Percentiles rank a stretch among this genome's conserved stretches.
Evolutionary conservation across 805 yeast species (phyloP).

Genomic region (Candida succiphila): DNA sequence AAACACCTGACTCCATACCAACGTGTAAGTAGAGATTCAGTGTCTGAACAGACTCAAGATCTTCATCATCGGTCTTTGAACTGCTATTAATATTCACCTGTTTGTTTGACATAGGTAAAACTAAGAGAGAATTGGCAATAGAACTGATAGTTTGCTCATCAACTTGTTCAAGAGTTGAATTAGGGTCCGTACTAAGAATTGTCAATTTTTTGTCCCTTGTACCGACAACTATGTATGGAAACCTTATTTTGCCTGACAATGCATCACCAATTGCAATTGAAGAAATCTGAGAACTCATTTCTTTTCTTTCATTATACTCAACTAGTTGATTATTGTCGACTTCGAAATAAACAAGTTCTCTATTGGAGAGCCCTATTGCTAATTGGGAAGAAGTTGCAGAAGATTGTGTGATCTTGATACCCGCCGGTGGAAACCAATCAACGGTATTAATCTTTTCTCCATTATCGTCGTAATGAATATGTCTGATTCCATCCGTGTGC

Average conservation of each 20-base stretch:
- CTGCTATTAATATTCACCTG: slow-evolving; percentile 3
- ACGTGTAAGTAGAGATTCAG: slow-evolving; percentile 43
- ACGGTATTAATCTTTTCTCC: slow-evolving; percentile 23
- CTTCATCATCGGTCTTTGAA: slow-evolving; percentile 4
- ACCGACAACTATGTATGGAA: slow-evolving; percentile 60
- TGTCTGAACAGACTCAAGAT: slow-evolving; percentile 5
- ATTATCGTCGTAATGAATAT: slow-evolving; percentile 27
- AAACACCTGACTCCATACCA: slow-evolving; percentile 80
- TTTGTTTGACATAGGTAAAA: slow-evolving; percentile 22
- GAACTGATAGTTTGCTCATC: slow-evolving; percentile 62
- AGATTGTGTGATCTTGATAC: slow-evolving; percentile 51
- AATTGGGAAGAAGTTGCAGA: slow-evolving; percentile 61
- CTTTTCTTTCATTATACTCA: slow-evolving; percentile 58
- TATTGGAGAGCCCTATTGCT: slow-evolving; percentile 58
- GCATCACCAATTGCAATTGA: slow-evolving; percentile 40
- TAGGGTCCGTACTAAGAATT: slow-evolving; percentile 52
- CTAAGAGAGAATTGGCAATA: slow-evolving; percentile 26
- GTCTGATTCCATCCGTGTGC: slow-evolving; percentile 59
- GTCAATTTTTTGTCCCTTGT: slow-evolving; percentile 62
- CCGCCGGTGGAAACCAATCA: slow-evolving; percentile 82
- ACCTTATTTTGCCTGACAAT: slow-evolving; percentile 33
- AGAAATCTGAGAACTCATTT: slow-evolving; percentile 40
- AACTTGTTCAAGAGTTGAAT: slow-evolving; percentile 47
- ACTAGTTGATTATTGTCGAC: slow-evolving; percentile 55
- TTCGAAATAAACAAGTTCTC: slow-evolving; percentile 78